These are phyloP conservation scores for Phytopythium delawarense DNA, from an alignment of 352 stramenopile species.

Conservation along the genomic window DNA sequence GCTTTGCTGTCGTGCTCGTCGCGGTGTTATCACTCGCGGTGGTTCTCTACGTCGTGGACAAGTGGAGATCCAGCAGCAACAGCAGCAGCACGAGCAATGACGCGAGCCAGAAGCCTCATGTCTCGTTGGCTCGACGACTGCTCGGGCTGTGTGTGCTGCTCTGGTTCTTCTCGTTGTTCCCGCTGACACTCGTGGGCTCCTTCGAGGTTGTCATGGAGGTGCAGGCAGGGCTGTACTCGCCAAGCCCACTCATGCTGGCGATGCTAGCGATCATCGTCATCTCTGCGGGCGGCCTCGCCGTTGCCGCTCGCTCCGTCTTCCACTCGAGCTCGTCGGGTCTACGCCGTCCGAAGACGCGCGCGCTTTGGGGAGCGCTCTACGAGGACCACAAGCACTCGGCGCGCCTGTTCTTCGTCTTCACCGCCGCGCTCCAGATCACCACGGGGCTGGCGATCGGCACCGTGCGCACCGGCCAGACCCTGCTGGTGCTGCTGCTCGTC, in stretches of 20 bases:
- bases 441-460: conserved; percentile 39
- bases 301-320: conserved; percentile 30
- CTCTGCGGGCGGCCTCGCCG: conserved; percentile 22
- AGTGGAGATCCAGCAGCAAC: not conserved
- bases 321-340: conserved; percentile 28
- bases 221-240: conserved; percentile 13
- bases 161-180: conserved; percentile 50
- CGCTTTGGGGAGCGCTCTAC: conserved; percentile 48
- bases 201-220: conserved; percentile 64
- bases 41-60: conserved; percentile 1
- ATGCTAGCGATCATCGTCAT: conserved; percentile 25
- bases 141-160: conserved; percentile 44
- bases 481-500: conserved; percentile 37
- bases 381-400: conserved; percentile 31
- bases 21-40: conserved; percentile 31
- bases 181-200: conserved; percentile 36
- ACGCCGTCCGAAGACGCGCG: conserved; percentile 27
- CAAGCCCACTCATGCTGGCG: conserved; percentile 18
- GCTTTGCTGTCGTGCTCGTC: conserved; percentile 29
- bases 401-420: conserved; percentile 51
- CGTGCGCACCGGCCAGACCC: conserved; percentile 29
- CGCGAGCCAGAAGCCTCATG: not conserved
- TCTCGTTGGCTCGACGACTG: not conserved
- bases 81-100: not conserved
- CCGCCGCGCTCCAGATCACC: conserved; percentile 35